Evolutionary conservation across 805 yeast species (phyloP).

Genomic region (Candida golubevii): DNA sequence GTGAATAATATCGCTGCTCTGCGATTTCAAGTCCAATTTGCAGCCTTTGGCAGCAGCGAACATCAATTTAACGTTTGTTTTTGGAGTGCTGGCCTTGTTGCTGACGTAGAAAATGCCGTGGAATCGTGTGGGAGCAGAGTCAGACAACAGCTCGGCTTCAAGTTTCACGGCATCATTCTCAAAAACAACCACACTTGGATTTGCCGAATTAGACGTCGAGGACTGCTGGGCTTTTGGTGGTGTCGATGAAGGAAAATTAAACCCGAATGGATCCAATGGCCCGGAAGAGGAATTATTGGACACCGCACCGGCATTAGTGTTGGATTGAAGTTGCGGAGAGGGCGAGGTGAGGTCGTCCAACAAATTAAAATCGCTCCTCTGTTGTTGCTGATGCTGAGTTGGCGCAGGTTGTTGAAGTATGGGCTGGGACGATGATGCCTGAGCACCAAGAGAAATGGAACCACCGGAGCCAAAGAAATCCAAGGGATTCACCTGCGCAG

Average conservation of each 20-base stretch:
- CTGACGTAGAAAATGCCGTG: conserved; percentile 48
- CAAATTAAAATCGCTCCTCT: conserved; percentile 21
- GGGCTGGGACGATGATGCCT: background rate
- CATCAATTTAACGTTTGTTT: conserved; percentile 52
- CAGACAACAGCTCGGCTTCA: conserved; percentile 36
- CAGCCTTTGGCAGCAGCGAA: conserved; percentile 70
- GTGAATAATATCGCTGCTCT: conserved; percentile 50
- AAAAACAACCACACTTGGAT: conserved; percentile 26
- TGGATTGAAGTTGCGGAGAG: conserved; percentile 35
- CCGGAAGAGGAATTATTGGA: background rate
- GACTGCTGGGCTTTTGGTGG: conserved; percentile 26
- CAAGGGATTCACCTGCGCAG: conserved; percentile 24
- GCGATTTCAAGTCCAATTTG: conserved; percentile 56
- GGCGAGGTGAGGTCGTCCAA: conserved; percentile 39
- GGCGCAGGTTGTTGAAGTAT: conserved; percentile 19
- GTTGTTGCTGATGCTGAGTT: background rate
- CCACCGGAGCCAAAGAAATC: conserved; percentile 53
- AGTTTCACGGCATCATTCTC: conserved; percentile 47
- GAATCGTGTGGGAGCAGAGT: conserved; percentile 28
- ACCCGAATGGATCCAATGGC: conserved; percentile 38
- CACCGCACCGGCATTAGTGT: conserved; percentile 14
- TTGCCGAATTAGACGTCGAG: conserved; percentile 1
- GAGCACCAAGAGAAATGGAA: conserved; percentile 35
- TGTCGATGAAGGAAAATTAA: conserved; percentile 36
- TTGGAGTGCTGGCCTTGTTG: conserved; percentile 42